Conservation (phyloP, 2,329 filamentous ascomycete genomes). For the Neonectria hederae region DNA sequence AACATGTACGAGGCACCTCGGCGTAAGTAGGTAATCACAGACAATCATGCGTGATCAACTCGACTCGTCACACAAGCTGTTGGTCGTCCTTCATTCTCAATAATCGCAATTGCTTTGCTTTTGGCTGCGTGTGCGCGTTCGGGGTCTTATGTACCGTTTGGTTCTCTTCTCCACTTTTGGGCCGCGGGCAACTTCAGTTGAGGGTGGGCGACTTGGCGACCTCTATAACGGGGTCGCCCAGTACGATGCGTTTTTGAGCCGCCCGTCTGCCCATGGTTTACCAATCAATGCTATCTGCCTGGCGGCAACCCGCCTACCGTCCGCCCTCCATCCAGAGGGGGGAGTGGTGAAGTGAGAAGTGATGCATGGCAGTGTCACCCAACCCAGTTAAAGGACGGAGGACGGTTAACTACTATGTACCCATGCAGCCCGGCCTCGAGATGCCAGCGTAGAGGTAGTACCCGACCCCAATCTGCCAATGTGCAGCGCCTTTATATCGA, state of each 20-base stretch:
- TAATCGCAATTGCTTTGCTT: not conserved
- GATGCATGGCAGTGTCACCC: too few species aligned
- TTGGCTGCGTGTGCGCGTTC: not conserved
- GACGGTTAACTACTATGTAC: too few species aligned
- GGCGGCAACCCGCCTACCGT: slow-evolving; percentile 3
- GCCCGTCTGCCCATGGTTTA: slow-evolving; percentile 2
- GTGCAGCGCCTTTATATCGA: not conserved
- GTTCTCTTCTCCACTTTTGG: not conserved
- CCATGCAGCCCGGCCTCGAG: too few species aligned
- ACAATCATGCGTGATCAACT: not conserved
- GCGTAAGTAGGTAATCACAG: not conserved
- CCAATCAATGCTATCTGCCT: slow-evolving; percentile 11
- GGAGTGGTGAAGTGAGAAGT: too few species aligned
- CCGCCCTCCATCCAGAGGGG: not conserved
- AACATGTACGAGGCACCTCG: not conserved
- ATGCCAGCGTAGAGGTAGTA: too few species aligned
- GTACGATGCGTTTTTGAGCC: slow-evolving; percentile 3
- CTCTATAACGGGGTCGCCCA: not conserved
- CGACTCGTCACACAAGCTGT: not conserved
- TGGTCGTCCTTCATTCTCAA: not conserved
- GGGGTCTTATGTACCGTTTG: not conserved
- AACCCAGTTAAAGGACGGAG: too few species aligned
- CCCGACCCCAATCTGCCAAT: too few species aligned
- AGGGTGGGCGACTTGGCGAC: not conserved
- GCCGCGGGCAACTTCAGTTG: not conserved